These are phyloP conservation scores for Dactylonectria estremocensis DNA, from an alignment of 2,329 filamentous ascomycete species.

Conservation along the genomic window DNA sequence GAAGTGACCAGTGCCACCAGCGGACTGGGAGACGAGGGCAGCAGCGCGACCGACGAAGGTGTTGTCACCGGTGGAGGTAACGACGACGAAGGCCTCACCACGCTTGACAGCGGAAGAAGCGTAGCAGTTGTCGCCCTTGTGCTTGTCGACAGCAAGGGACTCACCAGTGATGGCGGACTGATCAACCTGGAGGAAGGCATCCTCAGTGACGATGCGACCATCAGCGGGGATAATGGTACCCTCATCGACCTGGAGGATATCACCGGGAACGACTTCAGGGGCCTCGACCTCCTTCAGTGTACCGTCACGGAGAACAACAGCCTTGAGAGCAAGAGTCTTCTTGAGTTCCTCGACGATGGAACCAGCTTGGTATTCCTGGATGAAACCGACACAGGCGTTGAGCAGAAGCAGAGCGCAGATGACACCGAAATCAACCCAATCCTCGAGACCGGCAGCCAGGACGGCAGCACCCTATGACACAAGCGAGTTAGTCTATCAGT, in stretches of 20 bases:
- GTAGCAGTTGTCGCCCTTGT: slow-evolving; percentile 85
- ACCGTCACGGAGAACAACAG: slow-evolving; percentile 86
- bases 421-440: slow-evolving; percentile 95
- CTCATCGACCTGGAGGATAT: slow-evolving; percentile 92
- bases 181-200: slow-evolving; percentile 90
- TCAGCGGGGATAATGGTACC: slow-evolving; percentile 94
- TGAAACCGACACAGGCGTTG: slow-evolving; percentile 88
- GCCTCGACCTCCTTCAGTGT: slow-evolving; percentile 85
- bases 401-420: slow-evolving; percentile 88
- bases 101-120: slow-evolving; percentile 92
- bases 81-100: slow-evolving; percentile 86
- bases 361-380: slow-evolving; percentile 91
- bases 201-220: slow-evolving; percentile 86
- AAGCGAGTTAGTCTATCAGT: slow-evolving; percentile 45
- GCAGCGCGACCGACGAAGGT: slow-evolving; percentile 93
- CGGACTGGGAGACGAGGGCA: slow-evolving; percentile 85
- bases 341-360: slow-evolving; percentile 93
- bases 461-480: slow-evolving; percentile 76
- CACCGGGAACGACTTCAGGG: slow-evolving; percentile 88
- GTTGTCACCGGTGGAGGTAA: slow-evolving; percentile 89
- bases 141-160: slow-evolving; percentile 92
- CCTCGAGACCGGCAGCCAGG: slow-evolving; percentile 85
- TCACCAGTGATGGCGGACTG: slow-evolving; percentile 94
- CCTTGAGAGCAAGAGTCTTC: slow-evolving; percentile 91
- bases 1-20: slow-evolving; percentile 85